A percentile compares a stretch with the other conserved stretches of the same genome.
phyloP scores from a whole-genome alignment of 805 yeast species.

The Saturnispora quitensis region DNA sequence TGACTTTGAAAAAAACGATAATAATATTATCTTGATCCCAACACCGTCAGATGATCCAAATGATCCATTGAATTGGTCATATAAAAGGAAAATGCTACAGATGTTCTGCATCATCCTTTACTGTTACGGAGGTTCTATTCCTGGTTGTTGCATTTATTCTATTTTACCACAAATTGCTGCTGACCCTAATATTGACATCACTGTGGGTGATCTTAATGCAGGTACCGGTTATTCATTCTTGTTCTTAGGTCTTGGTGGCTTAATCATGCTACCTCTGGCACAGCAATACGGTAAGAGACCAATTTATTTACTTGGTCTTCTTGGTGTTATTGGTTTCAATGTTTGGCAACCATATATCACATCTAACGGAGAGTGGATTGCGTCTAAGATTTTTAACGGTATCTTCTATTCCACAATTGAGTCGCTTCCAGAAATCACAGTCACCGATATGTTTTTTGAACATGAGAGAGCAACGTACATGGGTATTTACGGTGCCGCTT shows the following conservation, averaged over 20 bases:
- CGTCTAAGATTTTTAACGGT: conserved; percentile 25
- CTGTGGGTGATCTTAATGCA: conserved; percentile 27
- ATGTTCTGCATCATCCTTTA: conserved; percentile 37
- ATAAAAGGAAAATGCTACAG: conserved; percentile 37
- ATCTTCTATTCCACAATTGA: conserved; percentile 33
- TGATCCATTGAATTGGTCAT: conserved; percentile 62
- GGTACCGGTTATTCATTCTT: conserved; percentile 33
- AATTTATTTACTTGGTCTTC: conserved; percentile 25
- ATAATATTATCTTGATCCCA: conserved; percentile 46
- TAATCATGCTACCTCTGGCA: conserved; percentile 31
- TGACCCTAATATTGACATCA: conserved; percentile 22
- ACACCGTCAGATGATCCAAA: conserved; percentile 61
- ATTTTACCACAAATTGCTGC: conserved; percentile 22
- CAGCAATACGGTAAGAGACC: conserved; percentile 33
- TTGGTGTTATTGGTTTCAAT: conserved; percentile 24
- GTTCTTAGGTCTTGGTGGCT: conserved; percentile 33
- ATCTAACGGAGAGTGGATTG: conserved; percentile 27
- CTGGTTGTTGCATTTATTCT: conserved; percentile 16
- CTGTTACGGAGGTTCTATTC: conserved; percentile 22
- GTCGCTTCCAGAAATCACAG: conserved; percentile 40
- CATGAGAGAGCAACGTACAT: conserved; percentile 42
- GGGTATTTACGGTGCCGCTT: conserved; percentile 44
- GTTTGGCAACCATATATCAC: conserved; percentile 29
- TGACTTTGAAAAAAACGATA: conserved; percentile 28
- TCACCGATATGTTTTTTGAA: conserved; percentile 42